Base-by-base conservation (phyloP, 768 basidiomycete genomes). In the Chalciporus sphaerocephalus region DNA sequence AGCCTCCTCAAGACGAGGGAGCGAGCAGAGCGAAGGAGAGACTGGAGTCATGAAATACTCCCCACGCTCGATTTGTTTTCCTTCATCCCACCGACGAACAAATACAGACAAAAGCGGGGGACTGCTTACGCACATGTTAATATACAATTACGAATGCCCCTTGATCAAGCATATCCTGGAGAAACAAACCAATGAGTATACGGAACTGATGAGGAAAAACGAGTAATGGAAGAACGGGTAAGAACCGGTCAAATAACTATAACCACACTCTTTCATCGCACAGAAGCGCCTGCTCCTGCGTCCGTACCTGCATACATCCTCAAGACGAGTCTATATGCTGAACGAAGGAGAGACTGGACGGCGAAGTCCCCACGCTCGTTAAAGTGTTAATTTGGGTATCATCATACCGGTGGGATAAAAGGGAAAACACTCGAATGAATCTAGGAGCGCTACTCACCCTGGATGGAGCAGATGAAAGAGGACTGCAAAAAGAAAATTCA, bases 171-270 rank as follows among this genome's bases (percentile, higher is more conserved):
- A 23, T 24, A 22, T 43, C 33, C 56, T 58, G 25, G 13, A 40
- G n/a, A 3, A 42, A 53, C 2, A 0, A 48, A 40, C 13, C 17
- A 7, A 33, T 59, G 27, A 64, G 51, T 24, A 51, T 20, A 22
- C 16, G 0, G 10, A 39, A 15, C 25, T 30, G 1, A 28, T 15
- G 22, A 6, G 2, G 2, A 16, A 3, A 17, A 20, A 27, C 11
- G 22, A 15, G 5, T 4, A 24, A 11, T 11, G 41, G 18, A 23
- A 21, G 40, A 25, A 41, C 30, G 21, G 3, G 21, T 0, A 25
- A 45, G n/a, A 24, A 11, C 38, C 40, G 62, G 47, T 65, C 63
- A 65, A 65, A 65, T 65, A 65, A 65, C 65, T 65, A 65, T 65
- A 65, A 65, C 64, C 62, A 53, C 59, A 56, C 54, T 24, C 51